phyloP scores from a whole-genome alignment of 768 basidiomycete species.

The Cystobasidium tubakii region DNA sequence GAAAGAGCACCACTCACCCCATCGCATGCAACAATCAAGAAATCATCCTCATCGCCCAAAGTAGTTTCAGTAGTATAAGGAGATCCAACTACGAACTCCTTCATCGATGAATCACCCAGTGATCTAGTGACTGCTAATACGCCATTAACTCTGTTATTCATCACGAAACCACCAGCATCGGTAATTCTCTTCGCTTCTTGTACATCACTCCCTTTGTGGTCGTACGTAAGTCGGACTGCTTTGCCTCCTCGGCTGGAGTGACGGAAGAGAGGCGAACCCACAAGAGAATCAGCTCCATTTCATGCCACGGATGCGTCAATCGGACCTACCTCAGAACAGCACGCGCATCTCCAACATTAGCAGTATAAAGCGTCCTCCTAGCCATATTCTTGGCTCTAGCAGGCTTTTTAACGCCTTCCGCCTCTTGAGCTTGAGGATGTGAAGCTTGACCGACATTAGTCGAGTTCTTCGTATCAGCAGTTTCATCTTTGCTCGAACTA shows the following conservation, averaged over 20 bases:
- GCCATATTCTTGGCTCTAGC: conserved; percentile 47
- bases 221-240: conserved; percentile 89
- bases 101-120: conserved; percentile 95
- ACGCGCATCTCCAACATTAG: conserved; percentile 93
- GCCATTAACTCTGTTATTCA: conserved; percentile 95
- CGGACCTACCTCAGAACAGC: conserved; percentile 68
- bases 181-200: conserved; percentile 96
- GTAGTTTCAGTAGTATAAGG: conserved; percentile 98
- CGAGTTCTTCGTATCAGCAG: background rate
- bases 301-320: background rate
- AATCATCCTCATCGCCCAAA: conserved; percentile 83
- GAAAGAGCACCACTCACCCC: conserved; percentile 62
- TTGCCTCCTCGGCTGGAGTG: conserved; percentile 63
- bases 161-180: conserved; percentile 95
- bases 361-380: conserved; percentile 67
- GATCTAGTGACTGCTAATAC: conserved; percentile 93
- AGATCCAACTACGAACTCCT: conserved; percentile 95
- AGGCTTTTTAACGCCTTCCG: conserved; percentile 54
- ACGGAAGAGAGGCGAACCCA: background rate
- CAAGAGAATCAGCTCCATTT: background rate
- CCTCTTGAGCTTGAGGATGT: background rate
- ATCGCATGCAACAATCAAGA: conserved; percentile 91
- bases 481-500: background rate
- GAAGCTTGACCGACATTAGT: conserved; percentile 4
- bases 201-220: conserved; percentile 95